These are phyloP conservation scores for Fusarium sororula DNA, from an alignment of 2,329 filamentous ascomycete species.

Conservation along the genomic window DNA sequence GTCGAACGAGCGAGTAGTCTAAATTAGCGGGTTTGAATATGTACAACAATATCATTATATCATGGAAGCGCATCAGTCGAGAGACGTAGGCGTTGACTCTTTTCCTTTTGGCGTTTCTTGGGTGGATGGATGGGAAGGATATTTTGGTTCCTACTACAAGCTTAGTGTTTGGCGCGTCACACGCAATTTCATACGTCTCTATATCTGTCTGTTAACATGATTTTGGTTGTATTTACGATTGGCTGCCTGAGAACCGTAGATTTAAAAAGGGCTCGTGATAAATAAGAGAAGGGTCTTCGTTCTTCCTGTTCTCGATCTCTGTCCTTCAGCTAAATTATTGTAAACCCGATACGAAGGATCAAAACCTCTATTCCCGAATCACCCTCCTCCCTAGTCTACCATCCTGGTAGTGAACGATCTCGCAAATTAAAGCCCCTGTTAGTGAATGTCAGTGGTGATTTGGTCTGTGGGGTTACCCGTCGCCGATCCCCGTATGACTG, in stretches of 20 bases:
- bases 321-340: not conserved
- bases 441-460: slow-evolving; percentile 1
- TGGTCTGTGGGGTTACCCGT: slow-evolving; percentile 32
- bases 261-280: not conserved
- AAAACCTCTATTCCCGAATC: not conserved
- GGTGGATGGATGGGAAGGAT: slow-evolving; percentile 18
- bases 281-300: not conserved
- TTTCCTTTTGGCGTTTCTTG: slow-evolving; percentile 31
- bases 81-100: slow-evolving; percentile 23
- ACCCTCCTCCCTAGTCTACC: not conserved
- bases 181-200: slow-evolving; percentile 39
- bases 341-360: not conserved
- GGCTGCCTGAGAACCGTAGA: not conserved
- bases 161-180: slow-evolving; percentile 35
- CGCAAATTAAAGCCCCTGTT: slow-evolving; percentile 17
- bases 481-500: slow-evolving; percentile 35
- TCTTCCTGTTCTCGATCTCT: not conserved
- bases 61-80: slow-evolving; percentile 28
- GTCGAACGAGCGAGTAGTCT: slow-evolving; percentile 79
- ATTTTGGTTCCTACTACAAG: slow-evolving; percentile 32
- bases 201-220: slow-evolving; percentile 23
- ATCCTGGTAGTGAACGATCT: not conserved
- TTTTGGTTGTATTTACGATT: not conserved
- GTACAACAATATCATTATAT: slow-evolving; percentile 30
- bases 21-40: slow-evolving; percentile 34